Base-by-base conservation (phyloP, 2,329 filamentous ascomycete genomes). In the Uncinocarpus reesii region DNA sequence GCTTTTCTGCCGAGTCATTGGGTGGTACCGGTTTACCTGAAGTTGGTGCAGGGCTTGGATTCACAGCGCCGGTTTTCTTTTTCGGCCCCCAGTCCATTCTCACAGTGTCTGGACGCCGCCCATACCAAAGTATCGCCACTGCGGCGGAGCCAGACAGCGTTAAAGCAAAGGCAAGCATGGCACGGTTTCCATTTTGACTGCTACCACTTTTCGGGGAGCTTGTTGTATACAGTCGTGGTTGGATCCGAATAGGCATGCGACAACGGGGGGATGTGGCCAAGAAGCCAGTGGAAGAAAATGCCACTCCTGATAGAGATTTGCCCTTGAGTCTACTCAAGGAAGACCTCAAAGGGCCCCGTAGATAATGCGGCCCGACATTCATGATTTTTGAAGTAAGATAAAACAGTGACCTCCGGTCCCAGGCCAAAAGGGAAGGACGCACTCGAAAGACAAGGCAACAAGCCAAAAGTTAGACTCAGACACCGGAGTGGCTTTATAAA, bases 141-240 rank as follows among this genome's bases (percentile, higher is more conserved):
- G 28, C 35, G 15, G 29, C 21, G 20, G 41, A 45, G 15, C 31
- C 45, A 32, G 41, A 36, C 23, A 46, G 8, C 4, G 21, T 41
- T 23, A 50, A 7, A 23, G 28, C 13, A 26, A 51, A 42, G 26
- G 21, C 24, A 7, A 53, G 16, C 24, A 24, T 45, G 15, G 16
- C 31, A n/a, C 38, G 34, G 18, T 46, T 50, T 20, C 23, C 35
- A 21, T 37, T 5, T n/a, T 16, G 40, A 29, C 18, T 32, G 13
- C 21, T 24, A 18, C 18, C 16, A 28, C 11, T 28, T n/a, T 43
- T 48, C 1, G 45, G 46, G 18, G 40, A 42, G 16, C 44, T 26
- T 15, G 50, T 50, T 40, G 51, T 47, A 8, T 47, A 29, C 18
- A 29, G 42, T 16, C 42, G 51, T 16, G 47, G 23, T 16, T 37